Evolutionary conservation across 768 basidiomycete species (phyloP).

Genomic region (Termitomyces titanicus): DNA sequence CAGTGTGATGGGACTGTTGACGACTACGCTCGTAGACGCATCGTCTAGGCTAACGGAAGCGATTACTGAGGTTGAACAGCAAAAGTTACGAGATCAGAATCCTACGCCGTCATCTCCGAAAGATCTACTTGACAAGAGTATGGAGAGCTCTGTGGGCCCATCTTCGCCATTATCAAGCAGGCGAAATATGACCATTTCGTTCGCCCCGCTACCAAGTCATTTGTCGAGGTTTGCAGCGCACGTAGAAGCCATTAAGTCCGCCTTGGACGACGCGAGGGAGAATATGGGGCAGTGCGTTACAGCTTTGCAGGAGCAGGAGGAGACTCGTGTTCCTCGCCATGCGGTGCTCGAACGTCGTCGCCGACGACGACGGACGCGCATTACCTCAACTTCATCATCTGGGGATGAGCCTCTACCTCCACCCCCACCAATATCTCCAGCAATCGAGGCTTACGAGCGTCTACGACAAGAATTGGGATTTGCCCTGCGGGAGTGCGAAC

Average conservation of each 20-base stretch:
- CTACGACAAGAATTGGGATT: slow-evolving; percentile 73
- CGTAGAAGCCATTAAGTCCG: slow-evolving; percentile 63
- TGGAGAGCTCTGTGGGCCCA: background rate
- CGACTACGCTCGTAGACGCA: slow-evolving; percentile 63
- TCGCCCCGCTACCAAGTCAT: slow-evolving; percentile 73
- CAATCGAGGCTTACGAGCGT: slow-evolving; percentile 70
- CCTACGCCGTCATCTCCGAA: slow-evolving; percentile 33
- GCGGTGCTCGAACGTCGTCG: slow-evolving; percentile 2
- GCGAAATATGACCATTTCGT: slow-evolving; percentile 33
- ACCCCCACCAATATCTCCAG: slow-evolving; percentile 31
- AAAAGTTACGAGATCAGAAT: slow-evolving; percentile 46
- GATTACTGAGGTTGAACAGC: slow-evolving; percentile 55
- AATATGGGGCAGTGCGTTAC: slow-evolving; percentile 62
- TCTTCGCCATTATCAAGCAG: slow-evolving; percentile 1
- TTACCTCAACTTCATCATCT: slow-evolving; percentile 11
- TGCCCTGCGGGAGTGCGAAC: slow-evolving; percentile 78
- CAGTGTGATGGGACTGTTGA: slow-evolving; percentile 67
- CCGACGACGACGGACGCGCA: slow-evolving; percentile 15
- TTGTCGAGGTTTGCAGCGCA: slow-evolving; percentile 70
- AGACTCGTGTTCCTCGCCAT: slow-evolving; percentile 19
- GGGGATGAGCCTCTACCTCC: slow-evolving; percentile 32
- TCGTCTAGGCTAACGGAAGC: slow-evolving; percentile 59
- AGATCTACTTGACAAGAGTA: slow-evolving; percentile 9
- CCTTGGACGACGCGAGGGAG: slow-evolving; percentile 68
- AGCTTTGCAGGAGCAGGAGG: slow-evolving; percentile 50